Conservation (phyloP, 176 grass and related monocot species). For the Triticum turgidum region DNA sequence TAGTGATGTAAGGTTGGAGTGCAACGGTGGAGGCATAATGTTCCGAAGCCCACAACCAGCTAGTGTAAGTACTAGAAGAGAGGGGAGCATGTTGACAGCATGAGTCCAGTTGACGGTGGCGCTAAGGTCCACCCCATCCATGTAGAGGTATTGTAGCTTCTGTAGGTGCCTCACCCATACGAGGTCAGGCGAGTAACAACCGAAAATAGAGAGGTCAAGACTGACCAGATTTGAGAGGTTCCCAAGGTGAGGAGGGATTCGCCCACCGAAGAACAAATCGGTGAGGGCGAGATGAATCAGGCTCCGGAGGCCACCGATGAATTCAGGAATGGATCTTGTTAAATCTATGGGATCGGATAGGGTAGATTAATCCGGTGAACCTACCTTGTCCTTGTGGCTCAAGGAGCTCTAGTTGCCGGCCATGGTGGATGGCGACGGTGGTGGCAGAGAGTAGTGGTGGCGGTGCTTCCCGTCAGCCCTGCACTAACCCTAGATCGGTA, state of each 20-base stretch:
- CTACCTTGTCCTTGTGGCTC: too few relatives aligned
- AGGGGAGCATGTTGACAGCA: conserved; percentile 26
- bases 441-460: too few relatives aligned
- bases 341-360: too few relatives aligned
- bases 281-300: conserved; percentile 10
- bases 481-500: too few relatives aligned
- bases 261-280: background rate
- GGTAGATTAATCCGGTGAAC: too few relatives aligned
- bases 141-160: background rate
- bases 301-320: background rate
- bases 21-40: background rate
- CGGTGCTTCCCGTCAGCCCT: too few relatives aligned
- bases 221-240: conserved; percentile 38
- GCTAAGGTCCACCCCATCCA: background rate
- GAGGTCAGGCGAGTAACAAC: background rate
- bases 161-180: conserved; percentile 21
- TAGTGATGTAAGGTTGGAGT: conserved; percentile 38
- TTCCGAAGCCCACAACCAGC: background rate
- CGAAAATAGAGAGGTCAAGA: background rate
- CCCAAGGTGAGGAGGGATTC: conserved; percentile 12
- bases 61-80: background rate
- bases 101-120: background rate
- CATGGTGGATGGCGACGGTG: too few relatives aligned
- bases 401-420: too few relatives aligned
- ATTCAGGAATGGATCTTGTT: background rate